Percentiles rank a stretch among this genome's conserved stretches.
Evolutionary conservation across 75 land plant genomes (phyloP).

Genomic region (Cupressus sempervirens): DNA sequence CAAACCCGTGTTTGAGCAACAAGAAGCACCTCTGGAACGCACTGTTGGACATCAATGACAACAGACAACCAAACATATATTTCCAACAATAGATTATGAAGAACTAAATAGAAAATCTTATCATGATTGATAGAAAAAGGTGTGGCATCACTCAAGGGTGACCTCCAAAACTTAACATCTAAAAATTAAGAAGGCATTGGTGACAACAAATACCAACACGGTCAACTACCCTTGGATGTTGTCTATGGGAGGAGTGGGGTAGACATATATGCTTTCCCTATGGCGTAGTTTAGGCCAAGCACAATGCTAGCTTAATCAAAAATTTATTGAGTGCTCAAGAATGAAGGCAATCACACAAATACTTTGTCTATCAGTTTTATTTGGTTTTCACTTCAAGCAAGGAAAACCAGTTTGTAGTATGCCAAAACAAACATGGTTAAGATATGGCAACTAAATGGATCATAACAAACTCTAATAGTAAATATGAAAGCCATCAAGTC

Average conservation of each 20-base stretch:
- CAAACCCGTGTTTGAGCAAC: too few species aligned
- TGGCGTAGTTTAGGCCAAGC: not conserved
- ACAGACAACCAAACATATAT: too few species aligned
- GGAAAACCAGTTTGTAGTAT: not conserved
- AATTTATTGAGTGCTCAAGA: not conserved
- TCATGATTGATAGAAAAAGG: not conserved
- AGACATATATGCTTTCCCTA: not conserved
- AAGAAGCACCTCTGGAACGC: too few species aligned
- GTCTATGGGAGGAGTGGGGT: not conserved
- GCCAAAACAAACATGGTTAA: not conserved
- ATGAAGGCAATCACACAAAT: not conserved
- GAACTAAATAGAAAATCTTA: not conserved
- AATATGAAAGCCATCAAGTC: not conserved
- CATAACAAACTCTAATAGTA: not conserved
- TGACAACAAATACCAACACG: not conserved
- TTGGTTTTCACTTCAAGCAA: not conserved
- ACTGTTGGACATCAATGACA: too few species aligned
- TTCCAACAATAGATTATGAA: not conserved
- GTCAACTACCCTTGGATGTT: not conserved
- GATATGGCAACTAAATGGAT: not conserved
- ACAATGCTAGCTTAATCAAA: not conserved
- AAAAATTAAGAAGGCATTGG: not conserved
- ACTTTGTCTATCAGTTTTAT: not conserved
- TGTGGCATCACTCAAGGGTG: not conserved
- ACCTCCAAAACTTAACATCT: not conserved